phyloP scores from a whole-genome alignment of 2,329 filamentous ascomycete genomes.

The Aspergillus fumigatiaffinis region DNA sequence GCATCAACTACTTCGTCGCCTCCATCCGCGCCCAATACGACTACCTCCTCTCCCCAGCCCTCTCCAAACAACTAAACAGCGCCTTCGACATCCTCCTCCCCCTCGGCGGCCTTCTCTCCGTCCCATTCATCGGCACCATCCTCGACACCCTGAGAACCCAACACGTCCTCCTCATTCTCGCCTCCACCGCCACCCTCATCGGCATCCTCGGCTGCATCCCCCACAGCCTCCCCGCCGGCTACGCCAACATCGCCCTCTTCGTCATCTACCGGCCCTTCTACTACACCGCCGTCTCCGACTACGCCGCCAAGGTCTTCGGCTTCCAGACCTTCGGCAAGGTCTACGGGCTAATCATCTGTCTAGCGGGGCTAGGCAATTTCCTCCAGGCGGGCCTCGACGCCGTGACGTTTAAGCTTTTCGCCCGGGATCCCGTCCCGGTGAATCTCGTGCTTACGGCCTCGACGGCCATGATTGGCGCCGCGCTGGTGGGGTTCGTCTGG shows the following conservation, averaged over 20 bases:
- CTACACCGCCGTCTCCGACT: slow-evolving; percentile 85
- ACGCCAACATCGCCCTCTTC: slow-evolving; percentile 73
- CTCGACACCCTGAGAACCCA: slow-evolving; percentile 74
- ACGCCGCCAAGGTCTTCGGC: slow-evolving; percentile 85
- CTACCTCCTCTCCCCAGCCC: slow-evolving; percentile 62
- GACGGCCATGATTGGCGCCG: slow-evolving; percentile 61
- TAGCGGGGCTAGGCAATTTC: slow-evolving; percentile 81
- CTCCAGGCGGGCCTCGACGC: slow-evolving; percentile 75
- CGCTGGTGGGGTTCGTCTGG: slow-evolving; percentile 64
- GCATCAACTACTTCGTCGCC: slow-evolving; percentile 91
- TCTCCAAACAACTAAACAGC: slow-evolving; percentile 69
- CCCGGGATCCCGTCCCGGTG: slow-evolving; percentile 70
- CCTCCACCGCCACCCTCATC: slow-evolving; percentile 67
- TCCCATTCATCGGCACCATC: slow-evolving; percentile 78
- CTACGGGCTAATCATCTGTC: slow-evolving; percentile 86
- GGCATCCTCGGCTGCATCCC: slow-evolving; percentile 73
- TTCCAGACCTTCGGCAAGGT: slow-evolving; percentile 90
- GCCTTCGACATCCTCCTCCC: slow-evolving; percentile 86
- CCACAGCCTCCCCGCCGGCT: slow-evolving; percentile 63
- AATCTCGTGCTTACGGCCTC: slow-evolving; percentile 64
- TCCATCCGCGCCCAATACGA: slow-evolving; percentile 80
- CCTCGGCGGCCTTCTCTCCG: slow-evolving; percentile 74
- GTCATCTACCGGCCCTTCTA: slow-evolving; percentile 83
- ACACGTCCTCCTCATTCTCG: slow-evolving; percentile 66
- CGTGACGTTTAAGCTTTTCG: slow-evolving; percentile 68